Base-by-base conservation (phyloP, 352 stramenopile species). In the Halophytophthora batemanensis region DNA sequence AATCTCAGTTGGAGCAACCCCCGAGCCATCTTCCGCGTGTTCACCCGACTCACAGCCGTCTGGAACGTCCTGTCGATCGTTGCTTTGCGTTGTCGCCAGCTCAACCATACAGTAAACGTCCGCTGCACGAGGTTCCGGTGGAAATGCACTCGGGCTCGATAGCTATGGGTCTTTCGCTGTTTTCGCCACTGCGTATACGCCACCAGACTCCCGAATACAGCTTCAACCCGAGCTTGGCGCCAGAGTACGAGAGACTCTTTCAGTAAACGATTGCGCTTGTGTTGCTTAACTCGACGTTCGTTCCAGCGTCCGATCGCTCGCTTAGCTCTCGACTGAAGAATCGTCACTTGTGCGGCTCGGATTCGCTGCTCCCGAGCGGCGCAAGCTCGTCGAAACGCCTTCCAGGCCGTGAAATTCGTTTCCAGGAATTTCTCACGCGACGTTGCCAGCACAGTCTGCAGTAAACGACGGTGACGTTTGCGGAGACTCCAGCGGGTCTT, bases 401-500 rank as follows among this genome's bases (percentile, higher is more conserved):
- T 72, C 70, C 67, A 77, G 2, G 46, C 43, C 2, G 37, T 18
- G 15, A 80, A 80, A 42, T 56, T 50, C n/a, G 8, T 23, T 18
- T 65, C 57, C 1, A 65, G 12, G 0, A 43, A 18, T 23, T 56
- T 46, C 15, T 69, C 60, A 3, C 63, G 58, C 0, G 53, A 69
- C 7, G 44, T 35, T 0, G 55, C 13, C 0, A 50, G 21, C 6
- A 52, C 50, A 0, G 31, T 49, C 18, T 58, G 39, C 8, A 77
- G 43, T 6, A 80, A 39, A 2, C 34, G 34, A 0, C 52, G 61
- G 35, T 80, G 54, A 2, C 67, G 56, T 23, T 60, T 69, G 1
- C 61, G 61, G 35, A 75, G 40, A 0, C 11, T 39, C 70, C 60
- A 80, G 1, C 36, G 58, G 11, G 58, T 43, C 48, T 75, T 77